Evolutionary conservation across 805 yeast species (phyloP).

Genomic region (Candida piceae): DNA sequence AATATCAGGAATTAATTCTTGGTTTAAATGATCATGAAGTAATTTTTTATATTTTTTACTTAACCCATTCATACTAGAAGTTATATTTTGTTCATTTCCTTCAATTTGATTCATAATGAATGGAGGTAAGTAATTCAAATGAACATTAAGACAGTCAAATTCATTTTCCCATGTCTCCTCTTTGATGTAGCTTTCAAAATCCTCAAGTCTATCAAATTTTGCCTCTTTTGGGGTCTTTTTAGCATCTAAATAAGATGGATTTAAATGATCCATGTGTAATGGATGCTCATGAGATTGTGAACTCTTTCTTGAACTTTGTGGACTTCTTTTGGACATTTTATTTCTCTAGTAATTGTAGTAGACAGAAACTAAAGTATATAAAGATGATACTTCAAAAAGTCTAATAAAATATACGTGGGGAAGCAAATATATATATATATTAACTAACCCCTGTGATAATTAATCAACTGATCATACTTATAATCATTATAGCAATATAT

Average conservation of each 20-base stretch:
- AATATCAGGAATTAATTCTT: conserved; percentile 57
- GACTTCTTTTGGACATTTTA: conserved; percentile 1
- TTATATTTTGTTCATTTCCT: conserved; percentile 57
- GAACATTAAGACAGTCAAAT: conserved; percentile 6
- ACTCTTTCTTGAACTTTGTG: conserved; percentile 3
- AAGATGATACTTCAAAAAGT: too few species aligned
- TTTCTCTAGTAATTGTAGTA: too few species aligned
- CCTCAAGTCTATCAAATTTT: conserved; percentile 48
- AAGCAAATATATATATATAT: too few species aligned
- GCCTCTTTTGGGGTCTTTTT: conserved; percentile 3
- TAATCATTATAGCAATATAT: too few species aligned
- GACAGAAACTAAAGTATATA: too few species aligned
- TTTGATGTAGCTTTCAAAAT: conserved; percentile 52
- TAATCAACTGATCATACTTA: too few species aligned
- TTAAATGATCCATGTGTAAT: conserved; percentile 2
- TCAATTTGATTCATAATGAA: conserved; percentile 57
- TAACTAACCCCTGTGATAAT: too few species aligned
- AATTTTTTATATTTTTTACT: conserved; percentile 59
- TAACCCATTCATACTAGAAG: conserved; percentile 58
- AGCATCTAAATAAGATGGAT: neutral
- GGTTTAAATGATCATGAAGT: conserved; percentile 60
- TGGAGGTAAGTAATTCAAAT: conserved; percentile 23
- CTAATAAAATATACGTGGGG: too few species aligned
- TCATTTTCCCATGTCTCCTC: conserved; percentile 36
- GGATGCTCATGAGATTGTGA: conserved; percentile 4